Evolutionary conservation across 805 yeast species (phyloP), one percentile per base, ranked within the genome.

Genomic region (Blastobotrys parvus): DNA sequence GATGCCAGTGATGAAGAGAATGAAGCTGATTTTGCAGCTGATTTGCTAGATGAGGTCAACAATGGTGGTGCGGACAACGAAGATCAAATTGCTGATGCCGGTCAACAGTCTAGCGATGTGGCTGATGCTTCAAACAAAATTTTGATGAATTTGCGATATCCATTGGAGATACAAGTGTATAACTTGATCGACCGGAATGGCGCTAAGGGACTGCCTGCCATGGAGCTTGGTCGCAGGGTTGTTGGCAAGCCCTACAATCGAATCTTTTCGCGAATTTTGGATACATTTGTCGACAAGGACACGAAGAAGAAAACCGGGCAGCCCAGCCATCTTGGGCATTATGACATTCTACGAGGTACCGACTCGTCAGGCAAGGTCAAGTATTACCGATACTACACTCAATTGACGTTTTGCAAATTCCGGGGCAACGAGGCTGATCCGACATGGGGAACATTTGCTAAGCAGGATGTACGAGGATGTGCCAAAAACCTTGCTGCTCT

Each of bases 361-460:
- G 94, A 84, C 55, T 78, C 77, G 50, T 78, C 77, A 46, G 94
- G 94, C 0, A 78, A 87, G 49, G 69, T 72, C 45, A 82, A 84
- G 54, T 83, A 77, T 51, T 84, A 75, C 59, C 67, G 94, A 33
- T 78, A 82, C 51, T 69, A 78, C 47, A 68, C 79, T 0, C 69
- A 70, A 37, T 56, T 61, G 3, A 62, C 68, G 35, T 71, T 68
- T 43, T 45, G 62, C 15, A 55, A 51, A 17, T 56, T 65, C 13
- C 57, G 65, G 0, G 61, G 61, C 18, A 49, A 53, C 13, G 49
- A 55, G 2, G 39, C 44, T 1, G 57, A 55, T 18, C 48, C 50
- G 3, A 25, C 44, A 3, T 62, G 70, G 52, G 64, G 65, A 2
- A 30, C 47, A 2, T 57, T 62, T 22, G 45, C 50, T 15, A 32